phyloP scores from a whole-genome alignment of 2,329 filamentous ascomycete genomes.

The Trematosphaeria pertusa region DNA sequence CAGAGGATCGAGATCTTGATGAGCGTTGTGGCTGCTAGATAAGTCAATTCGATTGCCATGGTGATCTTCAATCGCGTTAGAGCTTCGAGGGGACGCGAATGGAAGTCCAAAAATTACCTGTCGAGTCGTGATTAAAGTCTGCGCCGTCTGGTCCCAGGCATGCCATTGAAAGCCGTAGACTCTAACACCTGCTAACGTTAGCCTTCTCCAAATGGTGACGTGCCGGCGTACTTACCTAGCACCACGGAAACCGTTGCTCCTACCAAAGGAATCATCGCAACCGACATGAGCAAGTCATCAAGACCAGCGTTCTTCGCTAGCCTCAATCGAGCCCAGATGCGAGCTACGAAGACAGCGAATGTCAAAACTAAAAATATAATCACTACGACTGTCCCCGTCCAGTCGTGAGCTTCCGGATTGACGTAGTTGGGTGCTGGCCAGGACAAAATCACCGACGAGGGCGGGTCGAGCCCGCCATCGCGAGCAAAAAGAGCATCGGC shows the following conservation, averaged over 20 bases:
- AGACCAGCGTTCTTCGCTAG: conserved; percentile 56
- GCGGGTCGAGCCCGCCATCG: conserved; percentile 44
- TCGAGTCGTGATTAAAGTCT: conserved; percentile 27
- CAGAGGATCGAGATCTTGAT: conserved; percentile 44
- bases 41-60: conserved; percentile 41
- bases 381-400: conserved; percentile 52
- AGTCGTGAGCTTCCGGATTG: conserved; percentile 54
- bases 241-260: conserved; percentile 38
- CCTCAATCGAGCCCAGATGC: conserved; percentile 55
- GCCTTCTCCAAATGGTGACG: background rate
- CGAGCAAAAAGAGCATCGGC: conserved; percentile 24
- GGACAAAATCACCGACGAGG: conserved; percentile 48
- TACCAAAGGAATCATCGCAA: conserved; percentile 50
- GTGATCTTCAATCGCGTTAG: conserved; percentile 25
- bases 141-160: conserved; percentile 40
- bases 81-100: conserved; percentile 3
- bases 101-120: conserved; percentile 21
- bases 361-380: conserved; percentile 50
- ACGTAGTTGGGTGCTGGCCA: conserved; percentile 59
- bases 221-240: conserved; percentile 27
- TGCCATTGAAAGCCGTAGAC: conserved; percentile 44
- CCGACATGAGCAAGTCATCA: conserved; percentile 56
- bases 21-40: conserved; percentile 34
- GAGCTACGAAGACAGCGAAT: conserved; percentile 50
- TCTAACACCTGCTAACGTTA: conserved; percentile 29